Evolutionary conservation across 768 basidiomycete species (phyloP), one percentile per base, ranked within the genome.

Genomic region (Boletus bicolor): DNA sequence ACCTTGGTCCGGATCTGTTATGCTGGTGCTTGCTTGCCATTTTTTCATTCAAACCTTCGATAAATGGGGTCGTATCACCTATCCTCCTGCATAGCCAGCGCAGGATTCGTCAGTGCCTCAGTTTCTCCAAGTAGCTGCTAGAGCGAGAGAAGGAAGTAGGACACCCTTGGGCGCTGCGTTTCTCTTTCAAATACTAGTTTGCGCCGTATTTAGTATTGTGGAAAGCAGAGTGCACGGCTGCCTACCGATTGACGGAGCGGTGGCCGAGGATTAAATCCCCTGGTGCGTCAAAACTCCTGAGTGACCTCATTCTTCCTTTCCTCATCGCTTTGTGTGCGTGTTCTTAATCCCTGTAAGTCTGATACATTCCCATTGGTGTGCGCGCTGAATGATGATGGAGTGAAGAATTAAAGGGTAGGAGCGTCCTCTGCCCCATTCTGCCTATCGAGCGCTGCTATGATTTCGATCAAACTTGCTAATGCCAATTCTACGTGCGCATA

Each of bases 231-330:
- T 8, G n/a, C 28, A 44, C 45, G 15, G 21, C 45, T 44, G 3
- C 36, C 15, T 36, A 55, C 48, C 6, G 56, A 58, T 51, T 46
- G 21, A 24, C 34, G 17, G 49, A 15, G 17, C 28, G 8, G 42
- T 51, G 11, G 26, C 57, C 44, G 66, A 56, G 63, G 59, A 65
- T 65, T 53, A 47, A 47, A 28, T 49, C 12, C 4, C 49, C 21
- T 28, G 28, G 54, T 54, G 52, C 26, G 47, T 54, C 32, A 45
- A 44, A 45, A 32, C 10, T 17, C 11, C 9, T 51, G 51, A 38
- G 14, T 54, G 42, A 44, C 24, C 7, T 48, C 51, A 38, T 36
- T 35, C 30, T 36, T 43, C 34, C 30, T 34, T 17, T 35, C 41
- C n/a, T 42, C 55, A 28, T 38, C 41, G 39, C 44, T 34, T 48